Conservation (phyloP, 2,329 filamentous ascomycete genomes). For the Cytospora leucostoma region DNA sequence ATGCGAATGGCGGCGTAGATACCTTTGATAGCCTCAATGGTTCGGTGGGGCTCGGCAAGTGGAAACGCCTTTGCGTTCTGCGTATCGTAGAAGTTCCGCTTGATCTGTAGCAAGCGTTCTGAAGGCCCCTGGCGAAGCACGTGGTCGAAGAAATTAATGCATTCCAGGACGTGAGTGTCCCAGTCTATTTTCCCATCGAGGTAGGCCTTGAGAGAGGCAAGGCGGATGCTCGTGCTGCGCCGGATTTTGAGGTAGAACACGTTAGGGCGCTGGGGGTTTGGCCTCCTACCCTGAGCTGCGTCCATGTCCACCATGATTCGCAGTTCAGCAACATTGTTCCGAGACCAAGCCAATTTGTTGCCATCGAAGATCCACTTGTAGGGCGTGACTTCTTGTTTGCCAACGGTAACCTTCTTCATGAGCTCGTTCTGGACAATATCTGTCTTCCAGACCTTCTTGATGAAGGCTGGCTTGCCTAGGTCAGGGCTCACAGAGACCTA, state of each 20-base stretch:
- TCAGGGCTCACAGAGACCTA: slow-evolving; percentile 69
- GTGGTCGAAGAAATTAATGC: slow-evolving; percentile 88
- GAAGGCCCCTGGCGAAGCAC: slow-evolving; percentile 79
- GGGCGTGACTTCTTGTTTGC: slow-evolving; percentile 33
- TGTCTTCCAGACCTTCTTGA: slow-evolving; percentile 77
- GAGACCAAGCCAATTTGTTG: slow-evolving; percentile 78
- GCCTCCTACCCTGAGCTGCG: slow-evolving; percentile 49
- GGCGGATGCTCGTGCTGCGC: slow-evolving; percentile 67
- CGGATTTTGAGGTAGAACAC: slow-evolving; percentile 63
- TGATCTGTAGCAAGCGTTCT: slow-evolving; percentile 67
- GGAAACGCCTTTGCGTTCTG: slow-evolving; percentile 46
- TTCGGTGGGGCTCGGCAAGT: slow-evolving; percentile 52
- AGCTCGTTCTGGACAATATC: slow-evolving; percentile 58
- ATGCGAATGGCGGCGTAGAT: slow-evolving; percentile 84
- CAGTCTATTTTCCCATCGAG: slow-evolving; percentile 61
- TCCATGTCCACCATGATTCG: slow-evolving; percentile 72
- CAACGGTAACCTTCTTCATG: slow-evolving; percentile 34
- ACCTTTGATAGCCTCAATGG: slow-evolving; percentile 78
- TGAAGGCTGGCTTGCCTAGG: slow-evolving; percentile 58
- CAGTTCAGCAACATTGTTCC: slow-evolving; percentile 44
- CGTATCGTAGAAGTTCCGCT: slow-evolving; percentile 77
- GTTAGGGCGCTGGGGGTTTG: slow-evolving; percentile 43
- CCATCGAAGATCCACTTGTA: slow-evolving; percentile 74
- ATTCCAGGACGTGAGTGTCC: slow-evolving; percentile 70
- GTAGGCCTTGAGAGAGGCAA: slow-evolving; percentile 67